Evolutionary conservation across 2,329 filamentous ascomycete genomes (phyloP).

Genomic region (Aureobasidium mangrovei): DNA sequence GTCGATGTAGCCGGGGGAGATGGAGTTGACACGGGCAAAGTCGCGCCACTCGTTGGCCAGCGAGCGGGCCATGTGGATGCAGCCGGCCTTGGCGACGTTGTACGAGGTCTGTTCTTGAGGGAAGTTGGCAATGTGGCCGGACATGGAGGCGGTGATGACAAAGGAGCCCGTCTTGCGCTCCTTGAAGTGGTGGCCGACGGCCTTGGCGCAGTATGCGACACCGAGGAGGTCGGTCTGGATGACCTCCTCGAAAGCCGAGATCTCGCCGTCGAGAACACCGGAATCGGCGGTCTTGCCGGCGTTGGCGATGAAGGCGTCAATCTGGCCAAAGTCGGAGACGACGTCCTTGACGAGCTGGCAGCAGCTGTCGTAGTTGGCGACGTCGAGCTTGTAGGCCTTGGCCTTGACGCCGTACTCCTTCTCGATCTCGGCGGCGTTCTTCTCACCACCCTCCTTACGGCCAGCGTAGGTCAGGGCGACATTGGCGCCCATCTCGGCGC

Average conservation of each 20-base stretch:
- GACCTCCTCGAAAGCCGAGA: conserved; percentile 67
- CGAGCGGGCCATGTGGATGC: conserved; percentile 54
- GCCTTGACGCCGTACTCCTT: conserved; percentile 55
- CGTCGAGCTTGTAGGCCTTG: conserved; percentile 59
- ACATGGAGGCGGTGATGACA: conserved; percentile 65
- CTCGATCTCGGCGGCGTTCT: conserved; percentile 54
- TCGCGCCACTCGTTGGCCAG: conserved; percentile 62
- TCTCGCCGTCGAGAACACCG: conserved; percentile 60
- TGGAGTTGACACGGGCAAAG: conserved; percentile 59
- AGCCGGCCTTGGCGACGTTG: conserved; percentile 58
- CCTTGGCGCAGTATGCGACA: conserved; percentile 76
- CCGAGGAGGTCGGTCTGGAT: conserved; percentile 83
- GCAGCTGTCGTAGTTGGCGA: conserved; percentile 49
- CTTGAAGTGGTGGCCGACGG: conserved; percentile 72
- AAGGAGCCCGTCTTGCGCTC: conserved; percentile 55
- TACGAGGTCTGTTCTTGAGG: conserved; percentile 59
- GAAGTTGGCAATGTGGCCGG: conserved; percentile 76
- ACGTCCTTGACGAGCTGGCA: conserved; percentile 50
- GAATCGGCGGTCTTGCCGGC: conserved; percentile 61
- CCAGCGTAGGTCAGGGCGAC: conserved; percentile 60
- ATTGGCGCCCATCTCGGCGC: conserved; percentile 56
- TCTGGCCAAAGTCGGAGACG: conserved; percentile 60
- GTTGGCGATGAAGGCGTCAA: conserved; percentile 60
- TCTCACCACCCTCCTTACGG: conserved; percentile 52
- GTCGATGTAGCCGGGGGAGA: conserved; percentile 61